Conservation (phyloP, 2,329 filamentous ascomycete genomes). For the Fusarium mangiferae region DNA sequence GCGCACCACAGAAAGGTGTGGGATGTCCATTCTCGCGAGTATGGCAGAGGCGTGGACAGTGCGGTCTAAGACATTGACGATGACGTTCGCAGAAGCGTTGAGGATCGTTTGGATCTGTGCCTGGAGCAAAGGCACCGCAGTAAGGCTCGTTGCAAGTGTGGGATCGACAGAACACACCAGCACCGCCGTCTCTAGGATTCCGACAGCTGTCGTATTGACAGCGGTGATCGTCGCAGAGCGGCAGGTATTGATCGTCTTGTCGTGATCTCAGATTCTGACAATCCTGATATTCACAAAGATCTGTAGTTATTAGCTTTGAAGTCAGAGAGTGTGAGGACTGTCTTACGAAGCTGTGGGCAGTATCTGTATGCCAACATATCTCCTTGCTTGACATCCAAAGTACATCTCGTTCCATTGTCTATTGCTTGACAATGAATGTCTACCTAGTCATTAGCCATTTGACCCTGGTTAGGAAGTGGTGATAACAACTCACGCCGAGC, state of each 20-base stretch:
- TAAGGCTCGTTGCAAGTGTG: constrained; percentile 45
- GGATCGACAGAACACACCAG: constrained; percentile 36
- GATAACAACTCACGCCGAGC: constrained; percentile 39
- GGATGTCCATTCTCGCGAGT: constrained; percentile 39
- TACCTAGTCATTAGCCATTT: constrained; percentile 16
- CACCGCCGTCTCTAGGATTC: constrained; percentile 19
- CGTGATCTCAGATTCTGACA: constrained; percentile 39
- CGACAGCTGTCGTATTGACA: constrained; percentile 42
- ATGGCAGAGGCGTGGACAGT: constrained; percentile 43
- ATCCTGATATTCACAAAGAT: constrained; percentile 42
- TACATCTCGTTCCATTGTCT: constrained; percentile 39
- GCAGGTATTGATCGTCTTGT: constrained; percentile 31
- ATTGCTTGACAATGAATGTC: constrained; percentile 40
- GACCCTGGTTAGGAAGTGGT: background rate
- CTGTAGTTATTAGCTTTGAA: constrained; percentile 27
- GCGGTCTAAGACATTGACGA: constrained; percentile 36
- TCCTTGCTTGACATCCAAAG: constrained; percentile 36
- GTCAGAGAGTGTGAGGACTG: background rate
- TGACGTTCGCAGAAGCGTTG: constrained; percentile 46
- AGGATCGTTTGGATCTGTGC: constrained; percentile 22
- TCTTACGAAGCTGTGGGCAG: constrained; percentile 43
- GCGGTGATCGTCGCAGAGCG: constrained; percentile 45
- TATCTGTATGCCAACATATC: constrained; percentile 26
- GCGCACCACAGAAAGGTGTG: constrained; percentile 43
- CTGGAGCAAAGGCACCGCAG: constrained; percentile 40